A percentile compares a stretch with the other conserved stretches of the same genome.
These are phyloP conservation scores for Exophiala sideris DNA, from an alignment of 2,329 filamentous ascomycete genomes.

Conservation along the genomic window DNA sequence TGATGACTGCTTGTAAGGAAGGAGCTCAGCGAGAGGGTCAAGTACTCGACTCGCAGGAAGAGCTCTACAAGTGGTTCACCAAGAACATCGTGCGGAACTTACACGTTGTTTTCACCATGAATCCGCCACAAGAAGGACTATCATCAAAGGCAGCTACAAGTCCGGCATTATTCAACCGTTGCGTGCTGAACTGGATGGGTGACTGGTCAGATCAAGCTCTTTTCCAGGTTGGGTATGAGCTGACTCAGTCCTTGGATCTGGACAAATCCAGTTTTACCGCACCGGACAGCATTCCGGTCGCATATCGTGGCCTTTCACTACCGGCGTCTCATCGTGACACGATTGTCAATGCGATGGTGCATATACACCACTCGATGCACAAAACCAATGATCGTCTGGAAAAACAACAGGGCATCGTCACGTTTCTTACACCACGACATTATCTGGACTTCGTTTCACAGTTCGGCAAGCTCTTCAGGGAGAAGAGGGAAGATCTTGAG, in stretches of 20 bases:
- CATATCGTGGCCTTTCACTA: slow-evolving; percentile 78
- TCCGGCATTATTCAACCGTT: slow-evolving; percentile 98
- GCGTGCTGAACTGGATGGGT: slow-evolving; percentile 98
- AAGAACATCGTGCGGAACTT: slow-evolving; percentile 98
- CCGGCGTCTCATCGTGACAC: slow-evolving; percentile 88
- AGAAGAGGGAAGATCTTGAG: slow-evolving; percentile 97
- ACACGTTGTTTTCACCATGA: slow-evolving; percentile 99
- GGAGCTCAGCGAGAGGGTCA: slow-evolving; percentile 94
- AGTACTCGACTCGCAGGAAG: slow-evolving; percentile 93
- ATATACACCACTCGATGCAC: slow-evolving; percentile 92
- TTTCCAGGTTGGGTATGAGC: slow-evolving; percentile 93
- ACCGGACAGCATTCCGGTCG: slow-evolving; percentile 88
- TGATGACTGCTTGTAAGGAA: slow-evolving; percentile 99
- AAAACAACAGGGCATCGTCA: slow-evolving; percentile 88
- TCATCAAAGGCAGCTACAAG: slow-evolving; percentile 96
- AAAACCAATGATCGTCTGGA: slow-evolving; percentile 82
- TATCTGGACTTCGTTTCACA: slow-evolving; percentile 98
- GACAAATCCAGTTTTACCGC: slow-evolving; percentile 81
- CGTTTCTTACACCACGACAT: slow-evolving; percentile 91
- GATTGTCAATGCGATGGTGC: slow-evolving; percentile 97
- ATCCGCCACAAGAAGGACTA: slow-evolving; percentile 90
- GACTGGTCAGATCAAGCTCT: slow-evolving; percentile 99
- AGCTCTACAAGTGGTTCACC: slow-evolving; percentile 99
- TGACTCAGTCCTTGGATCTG: slow-evolving; percentile 93
- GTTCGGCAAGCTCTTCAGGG: slow-evolving; percentile 94